Evolutionary conservation across 495 filamentous ascomycete genomes (phyloP), one percentile per base, ranked within the genome.

Genomic region (Amphirosellinia nigrospora): DNA sequence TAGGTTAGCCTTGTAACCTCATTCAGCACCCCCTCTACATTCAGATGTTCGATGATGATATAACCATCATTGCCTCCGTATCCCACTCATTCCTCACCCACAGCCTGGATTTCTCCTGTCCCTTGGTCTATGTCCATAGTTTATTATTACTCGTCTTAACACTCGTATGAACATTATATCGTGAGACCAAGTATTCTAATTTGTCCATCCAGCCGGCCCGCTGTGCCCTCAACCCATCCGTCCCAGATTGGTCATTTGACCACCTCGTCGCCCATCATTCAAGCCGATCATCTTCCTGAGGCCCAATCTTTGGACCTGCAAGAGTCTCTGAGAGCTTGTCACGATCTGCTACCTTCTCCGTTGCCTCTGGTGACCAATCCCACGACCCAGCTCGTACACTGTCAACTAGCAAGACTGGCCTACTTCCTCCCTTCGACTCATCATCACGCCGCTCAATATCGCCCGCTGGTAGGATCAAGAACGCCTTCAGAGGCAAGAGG

Each of bases 201-300:
- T 9, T 53, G 19, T 19, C 70, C 72, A 28, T 70, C 69, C 45
- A 68, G 58, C 43, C 72, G 74, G 48, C 76, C 89, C 87, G 67
- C 91, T 88, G 72, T 82, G 80, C 68, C 86, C 65, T 89, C 90
- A 50, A 85, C 89, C 36, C 91, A 90, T 79, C 86, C 90, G 45
- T 95, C 93, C 34, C 93, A 96, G 76, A 84, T 89, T 71, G 93
- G 90, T 66, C 91, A 92, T 79, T 84, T 94, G 64, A 95, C 94
- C 36, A 89, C 91, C 15, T 95, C 93, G 19, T 94, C 94, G 32
- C 94, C 93, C 36, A 80, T 94, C 63, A 87, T 96, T 41, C 89
- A 90, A 72, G 79, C 81, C 16, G 75, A 78, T 79, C 73, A 87
- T 82, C 63, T 86, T 81, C 70, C 82, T 79, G 69, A 83, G 45